Percentiles rank a stretch among this genome's conserved stretches.
Evolutionary conservation across 805 yeast genomes (phyloP).

Genomic region (Yamadazyma akitaensis): DNA sequence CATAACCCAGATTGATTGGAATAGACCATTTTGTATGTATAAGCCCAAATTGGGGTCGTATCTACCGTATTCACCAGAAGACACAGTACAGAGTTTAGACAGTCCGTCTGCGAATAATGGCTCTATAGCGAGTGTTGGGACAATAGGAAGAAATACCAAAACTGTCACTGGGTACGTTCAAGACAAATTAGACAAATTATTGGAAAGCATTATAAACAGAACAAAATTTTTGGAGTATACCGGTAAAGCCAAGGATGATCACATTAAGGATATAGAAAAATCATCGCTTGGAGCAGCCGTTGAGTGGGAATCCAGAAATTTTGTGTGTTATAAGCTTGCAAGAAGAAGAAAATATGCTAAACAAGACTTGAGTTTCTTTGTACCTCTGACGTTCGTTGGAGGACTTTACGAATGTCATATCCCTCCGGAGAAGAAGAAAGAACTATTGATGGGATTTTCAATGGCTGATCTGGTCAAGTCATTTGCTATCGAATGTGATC

Average conservation of each 20-base stretch:
- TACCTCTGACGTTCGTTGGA: slow-evolving; percentile 62
- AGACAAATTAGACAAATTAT: slow-evolving; percentile 16
- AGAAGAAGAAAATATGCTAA: slow-evolving; percentile 52
- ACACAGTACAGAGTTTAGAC: slow-evolving; percentile 10
- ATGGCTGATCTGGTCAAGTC: slow-evolving; percentile 12
- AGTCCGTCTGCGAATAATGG: background rate
- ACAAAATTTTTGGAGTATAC: slow-evolving; percentile 17
- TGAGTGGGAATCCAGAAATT: slow-evolving; percentile 23
- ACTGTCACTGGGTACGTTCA: slow-evolving; percentile 6
- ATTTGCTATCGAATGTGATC: slow-evolving; percentile 32
- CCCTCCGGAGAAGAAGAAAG: slow-evolving; percentile 22
- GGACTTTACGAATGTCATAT: slow-evolving; percentile 55
- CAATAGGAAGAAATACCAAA: slow-evolving; percentile 1
- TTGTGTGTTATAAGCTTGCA: slow-evolving; percentile 53
- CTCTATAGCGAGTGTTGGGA: background rate
- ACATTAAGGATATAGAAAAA: slow-evolving; percentile 16
- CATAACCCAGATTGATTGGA: slow-evolving; percentile 47
- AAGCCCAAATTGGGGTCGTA: slow-evolving; percentile 22
- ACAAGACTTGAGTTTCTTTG: slow-evolving; percentile 43
- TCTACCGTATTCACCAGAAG: slow-evolving; percentile 9
- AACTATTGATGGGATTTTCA: slow-evolving; percentile 17
- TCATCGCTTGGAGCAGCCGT: slow-evolving; percentile 20
- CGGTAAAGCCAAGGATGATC: slow-evolving; percentile 17
- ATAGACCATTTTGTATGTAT: slow-evolving; percentile 43
- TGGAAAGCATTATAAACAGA: slow-evolving; percentile 18